Percentiles rank a stretch among this genome's conserved stretches.
phyloP scores from a whole-genome alignment of 2,329 filamentous ascomycete genomes.

The Aureobasidium melanogenum region DNA sequence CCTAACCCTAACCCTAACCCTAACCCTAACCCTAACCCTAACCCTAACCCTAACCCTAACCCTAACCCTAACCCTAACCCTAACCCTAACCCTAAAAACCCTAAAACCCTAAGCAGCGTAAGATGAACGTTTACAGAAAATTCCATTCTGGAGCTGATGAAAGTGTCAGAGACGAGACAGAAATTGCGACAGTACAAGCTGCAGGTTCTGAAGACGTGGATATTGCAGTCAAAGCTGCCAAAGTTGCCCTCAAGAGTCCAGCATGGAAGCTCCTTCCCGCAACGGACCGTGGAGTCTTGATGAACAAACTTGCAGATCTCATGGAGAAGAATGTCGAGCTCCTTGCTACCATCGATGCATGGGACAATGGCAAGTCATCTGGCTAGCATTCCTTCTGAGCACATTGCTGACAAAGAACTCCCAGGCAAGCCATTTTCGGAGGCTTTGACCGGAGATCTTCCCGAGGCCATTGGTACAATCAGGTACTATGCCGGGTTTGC shows the following conservation, averaged over 20 bases:
- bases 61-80: too few relatives aligned
- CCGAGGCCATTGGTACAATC: background rate
- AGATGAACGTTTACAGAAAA: too few relatives aligned
- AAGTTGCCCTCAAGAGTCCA: background rate
- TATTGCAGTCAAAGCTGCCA: background rate
- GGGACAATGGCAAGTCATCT: background rate
- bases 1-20: too few relatives aligned
- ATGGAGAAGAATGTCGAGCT: background rate
- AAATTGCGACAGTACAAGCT: background rate
- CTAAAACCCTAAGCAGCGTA: background rate
- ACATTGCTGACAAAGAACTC: background rate
- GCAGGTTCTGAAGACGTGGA: background rate
- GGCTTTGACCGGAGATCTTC: background rate
- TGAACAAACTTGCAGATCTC: background rate
- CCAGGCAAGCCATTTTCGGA: background rate
- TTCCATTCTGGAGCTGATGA: background rate
- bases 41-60: too few relatives aligned
- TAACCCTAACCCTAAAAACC: too few relatives aligned
- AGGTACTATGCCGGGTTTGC: background rate
- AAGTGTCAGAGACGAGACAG: background rate
- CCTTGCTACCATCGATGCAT: background rate
- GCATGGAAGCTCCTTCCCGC: background rate
- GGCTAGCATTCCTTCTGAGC: background rate
- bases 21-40: too few relatives aligned
- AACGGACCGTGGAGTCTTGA: background rate